Conservation (phyloP, 2,329 filamentous ascomycete genomes). For the Arthroderma uncinatum region DNA sequence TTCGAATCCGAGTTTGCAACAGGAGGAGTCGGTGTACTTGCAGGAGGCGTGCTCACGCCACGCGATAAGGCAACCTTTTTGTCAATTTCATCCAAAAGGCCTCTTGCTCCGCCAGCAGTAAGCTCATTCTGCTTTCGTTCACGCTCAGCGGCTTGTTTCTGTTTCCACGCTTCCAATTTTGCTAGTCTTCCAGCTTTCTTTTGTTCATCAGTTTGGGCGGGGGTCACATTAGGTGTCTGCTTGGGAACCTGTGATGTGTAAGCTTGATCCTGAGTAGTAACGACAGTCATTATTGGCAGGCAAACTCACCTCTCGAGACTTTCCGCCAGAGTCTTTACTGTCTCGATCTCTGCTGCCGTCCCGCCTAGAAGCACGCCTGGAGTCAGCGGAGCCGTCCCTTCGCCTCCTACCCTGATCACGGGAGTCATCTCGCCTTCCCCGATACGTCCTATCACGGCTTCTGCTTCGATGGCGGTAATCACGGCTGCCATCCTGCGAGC, state of each 20-base stretch:
- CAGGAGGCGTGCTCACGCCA: neutral
- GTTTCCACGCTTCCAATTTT: conserved; percentile 83
- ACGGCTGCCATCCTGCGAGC: conserved; percentile 45
- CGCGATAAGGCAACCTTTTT: conserved; percentile 45
- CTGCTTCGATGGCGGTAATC: conserved; percentile 51
- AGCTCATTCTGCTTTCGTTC: conserved; percentile 61
- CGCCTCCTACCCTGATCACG: conserved; percentile 53
- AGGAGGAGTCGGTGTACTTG: conserved; percentile 34
- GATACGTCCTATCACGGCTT: conserved; percentile 59
- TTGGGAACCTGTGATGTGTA: conserved; percentile 42
- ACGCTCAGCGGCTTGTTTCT: conserved; percentile 65
- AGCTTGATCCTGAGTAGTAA: conserved; percentile 13
- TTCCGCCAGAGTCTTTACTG: conserved; percentile 40
- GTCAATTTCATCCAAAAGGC: conserved; percentile 62
- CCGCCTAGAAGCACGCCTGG: conserved; percentile 53
- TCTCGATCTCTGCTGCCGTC: conserved; percentile 52
- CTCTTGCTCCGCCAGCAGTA: conserved; percentile 51
- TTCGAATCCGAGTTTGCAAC: conserved; percentile 79
- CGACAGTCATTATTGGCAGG: neutral
- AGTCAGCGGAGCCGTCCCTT: conserved; percentile 62
- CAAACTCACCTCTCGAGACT: conserved; percentile 48
- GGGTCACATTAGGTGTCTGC: conserved; percentile 30
- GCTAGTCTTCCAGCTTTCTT: conserved; percentile 71
- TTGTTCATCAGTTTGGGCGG: conserved; percentile 54
- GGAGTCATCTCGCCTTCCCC: conserved; percentile 61